Base-by-base conservation (phyloP, 352 stramenopile genomes). In the Thraustotheca clavata region DNA sequence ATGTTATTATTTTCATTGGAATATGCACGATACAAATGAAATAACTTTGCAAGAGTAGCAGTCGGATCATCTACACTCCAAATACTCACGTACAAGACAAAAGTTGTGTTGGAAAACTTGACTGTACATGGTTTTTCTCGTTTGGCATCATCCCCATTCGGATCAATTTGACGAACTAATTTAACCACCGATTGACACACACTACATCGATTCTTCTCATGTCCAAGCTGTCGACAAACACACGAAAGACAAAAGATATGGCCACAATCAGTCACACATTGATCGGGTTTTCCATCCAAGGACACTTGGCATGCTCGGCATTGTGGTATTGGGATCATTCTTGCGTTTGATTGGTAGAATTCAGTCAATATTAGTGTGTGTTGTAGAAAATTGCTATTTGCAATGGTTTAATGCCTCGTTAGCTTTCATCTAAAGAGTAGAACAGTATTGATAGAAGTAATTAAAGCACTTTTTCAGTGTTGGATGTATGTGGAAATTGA, bases 231-330 rank as follows among this genome's bases (percentile, higher is more conserved):
- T 12, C 68, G 68, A 31, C 84, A 93, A 36, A 85, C 71, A 29
- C 84, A 93, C 26, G 62, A 62, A 54, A 91, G 75, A 36, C 84
- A 91, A 59, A 91, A 93, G 69, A 89, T 81, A 67, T 93, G 84
- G 31, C 76, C 73, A 60, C 84, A 93, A 70, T 93, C 81, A 11
- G 82, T 90, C 40, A 91, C 60, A 39, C 81, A 82, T 24, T 80
- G 82, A 33, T 72, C 46, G 32, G 57, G 57, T 20, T 54, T 50
- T 11, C 57, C 57, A 24, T 65, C 57, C 9, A 65, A n/a, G 6
- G 35, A 24, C 27, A 7, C 18, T 8, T 24, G 20, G 40, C 57
- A 65, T 2, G 29, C 14, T 34, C 31, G 33, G 26, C 57, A 65
- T 20, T 20, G 36, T n/a, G n/a, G n/a, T n/a, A n/a, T n/a, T n/a